Conservation (phyloP, 2,329 filamentous ascomycete species). For the Thielaviopsis euricoi region DNA sequence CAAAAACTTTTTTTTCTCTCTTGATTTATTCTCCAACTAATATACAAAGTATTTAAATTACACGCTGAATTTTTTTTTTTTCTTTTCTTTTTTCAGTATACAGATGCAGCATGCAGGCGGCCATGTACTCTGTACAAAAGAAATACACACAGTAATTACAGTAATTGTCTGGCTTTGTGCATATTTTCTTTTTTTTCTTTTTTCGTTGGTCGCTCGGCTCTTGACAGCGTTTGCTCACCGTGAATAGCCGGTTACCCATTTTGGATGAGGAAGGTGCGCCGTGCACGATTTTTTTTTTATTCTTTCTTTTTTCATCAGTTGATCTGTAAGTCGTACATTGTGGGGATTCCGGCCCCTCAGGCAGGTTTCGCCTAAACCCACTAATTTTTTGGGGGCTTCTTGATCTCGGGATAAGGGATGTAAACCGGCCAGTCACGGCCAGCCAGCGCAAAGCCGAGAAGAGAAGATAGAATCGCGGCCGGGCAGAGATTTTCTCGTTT, state of each 20-base stretch:
- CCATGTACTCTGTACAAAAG: neutral
- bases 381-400: neutral
- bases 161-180: neutral
- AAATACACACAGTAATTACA: no score
- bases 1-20: neutral
- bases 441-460: neutral
- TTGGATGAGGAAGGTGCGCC: neutral
- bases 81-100: neutral
- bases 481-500: no score
- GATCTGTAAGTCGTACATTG: neutral
- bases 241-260: conserved; percentile 1
- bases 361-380: neutral
- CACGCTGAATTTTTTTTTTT: neutral
- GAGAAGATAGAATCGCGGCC: no score
- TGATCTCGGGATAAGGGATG: neutral
- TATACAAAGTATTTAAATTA: neutral
- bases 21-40: neutral
- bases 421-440: neutral
- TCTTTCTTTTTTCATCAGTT: neutral
- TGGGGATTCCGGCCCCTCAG: neutral
- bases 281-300: neutral
- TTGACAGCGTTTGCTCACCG: neutral
- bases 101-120: no score
- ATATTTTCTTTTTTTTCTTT: neutral
- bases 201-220: conserved; percentile 1